A percentile compares a stretch with the other conserved stretches of the same genome.
Evolutionary conservation across 208 protist species (phyloP).

Genomic region (Leishmania amazonensis): DNA sequence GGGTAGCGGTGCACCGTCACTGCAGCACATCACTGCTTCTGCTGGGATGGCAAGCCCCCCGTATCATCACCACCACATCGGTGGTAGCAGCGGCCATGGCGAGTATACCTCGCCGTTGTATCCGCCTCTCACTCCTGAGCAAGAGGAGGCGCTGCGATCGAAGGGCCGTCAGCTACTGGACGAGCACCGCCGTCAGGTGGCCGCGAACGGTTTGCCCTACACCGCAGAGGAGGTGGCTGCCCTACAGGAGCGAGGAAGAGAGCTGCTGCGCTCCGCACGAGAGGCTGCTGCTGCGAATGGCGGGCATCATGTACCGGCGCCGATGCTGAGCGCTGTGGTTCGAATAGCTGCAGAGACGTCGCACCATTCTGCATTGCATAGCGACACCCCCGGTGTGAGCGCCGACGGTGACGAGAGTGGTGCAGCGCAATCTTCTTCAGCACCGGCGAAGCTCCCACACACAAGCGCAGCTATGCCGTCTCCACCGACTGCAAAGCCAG

Average conservation of each 20-base stretch:
- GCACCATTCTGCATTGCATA: neutral
- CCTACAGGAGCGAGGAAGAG: constrained; percentile 45
- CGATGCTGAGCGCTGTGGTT: constrained; percentile 17
- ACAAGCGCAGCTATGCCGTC: neutral
- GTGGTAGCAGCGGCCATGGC: neutral
- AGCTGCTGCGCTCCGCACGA: constrained; percentile 41
- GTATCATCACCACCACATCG: neutral
- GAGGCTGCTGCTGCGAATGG: constrained; percentile 33
- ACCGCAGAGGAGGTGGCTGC: constrained; percentile 26
- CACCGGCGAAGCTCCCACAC: neutral
- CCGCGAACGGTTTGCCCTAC: constrained; percentile 7
- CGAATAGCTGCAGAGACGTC: constrained; percentile 10
- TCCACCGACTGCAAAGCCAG: neutral
- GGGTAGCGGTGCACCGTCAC: neutral
- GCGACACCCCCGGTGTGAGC: neutral
- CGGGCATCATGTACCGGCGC: constrained; percentile 20
- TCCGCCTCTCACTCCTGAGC: constrained; percentile 13
- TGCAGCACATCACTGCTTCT: neutral
- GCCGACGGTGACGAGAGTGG: neutral
- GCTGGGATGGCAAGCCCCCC: neutral
- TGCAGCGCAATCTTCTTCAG: neutral
- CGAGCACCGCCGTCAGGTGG: constrained; percentile 15
- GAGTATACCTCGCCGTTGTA: neutral
- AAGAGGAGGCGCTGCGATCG: constrained; percentile 18
- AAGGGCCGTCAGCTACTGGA: constrained; percentile 27